phyloP scores from a whole-genome alignment of 1,284 basidiomycete genomes.

The Puccinia brachypodii region DNA sequence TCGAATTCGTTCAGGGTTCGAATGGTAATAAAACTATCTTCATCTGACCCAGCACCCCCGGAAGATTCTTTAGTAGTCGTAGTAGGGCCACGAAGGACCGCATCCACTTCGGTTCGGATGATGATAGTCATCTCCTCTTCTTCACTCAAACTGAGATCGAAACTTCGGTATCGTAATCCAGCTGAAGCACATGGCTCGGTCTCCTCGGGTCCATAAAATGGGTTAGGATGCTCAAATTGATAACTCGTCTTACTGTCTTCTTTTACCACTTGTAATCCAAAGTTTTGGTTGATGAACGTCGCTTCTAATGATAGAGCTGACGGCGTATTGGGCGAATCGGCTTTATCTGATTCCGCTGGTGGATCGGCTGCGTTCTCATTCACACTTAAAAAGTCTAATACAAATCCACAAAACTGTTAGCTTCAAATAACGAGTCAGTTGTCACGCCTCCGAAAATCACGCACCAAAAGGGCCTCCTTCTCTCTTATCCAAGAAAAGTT shows the following conservation, averaged over 20 bases:
- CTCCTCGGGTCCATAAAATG: constrained; percentile 91
- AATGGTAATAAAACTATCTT: constrained; percentile 71
- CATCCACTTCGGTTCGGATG: constrained; percentile 95
- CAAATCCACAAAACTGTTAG: neutral
- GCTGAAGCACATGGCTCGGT: constrained; percentile 92
- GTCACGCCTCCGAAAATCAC: constrained; percentile 31
- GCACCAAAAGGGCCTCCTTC: constrained; percentile 86
- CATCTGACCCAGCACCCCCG: constrained; percentile 59
- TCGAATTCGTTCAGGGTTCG: constrained; percentile 98
- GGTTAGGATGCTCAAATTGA: constrained; percentile 81
- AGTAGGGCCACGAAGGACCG: constrained; percentile 67
- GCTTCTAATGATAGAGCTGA: constrained; percentile 93
- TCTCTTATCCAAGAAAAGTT: constrained; percentile 95
- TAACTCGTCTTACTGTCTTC: constrained; percentile 65
- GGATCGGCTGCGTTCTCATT: constrained; percentile 98
- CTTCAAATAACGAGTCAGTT: neutral
- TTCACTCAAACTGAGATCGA: constrained; percentile 84
- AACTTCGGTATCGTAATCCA: constrained; percentile 93
- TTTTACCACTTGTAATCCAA: constrained; percentile 90
- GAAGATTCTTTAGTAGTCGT: constrained; percentile 63
- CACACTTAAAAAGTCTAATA: constrained; percentile 83
- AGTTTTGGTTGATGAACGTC: constrained; percentile 99
- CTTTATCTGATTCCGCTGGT: constrained; percentile 77
- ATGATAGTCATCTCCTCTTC: constrained; percentile 89
- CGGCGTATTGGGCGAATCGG: constrained; percentile 87